Evolutionary conservation across 2,329 filamentous ascomycete genomes (phyloP).

Genomic region (Exophiala sideris): DNA sequence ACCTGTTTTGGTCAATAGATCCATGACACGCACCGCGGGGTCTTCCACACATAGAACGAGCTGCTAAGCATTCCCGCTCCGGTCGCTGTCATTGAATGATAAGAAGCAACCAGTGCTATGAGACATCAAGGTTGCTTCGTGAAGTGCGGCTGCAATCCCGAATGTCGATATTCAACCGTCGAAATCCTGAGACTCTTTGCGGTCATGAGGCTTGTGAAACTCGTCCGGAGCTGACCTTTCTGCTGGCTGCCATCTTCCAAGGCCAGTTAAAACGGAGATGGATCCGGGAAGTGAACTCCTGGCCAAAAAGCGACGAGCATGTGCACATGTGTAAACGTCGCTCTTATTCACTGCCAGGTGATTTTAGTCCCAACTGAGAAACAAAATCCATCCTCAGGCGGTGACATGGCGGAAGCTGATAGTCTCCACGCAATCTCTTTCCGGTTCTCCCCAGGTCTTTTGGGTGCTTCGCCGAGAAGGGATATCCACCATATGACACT

Average conservation of each 20-base stretch:
- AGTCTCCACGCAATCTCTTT: conserved; percentile 13
- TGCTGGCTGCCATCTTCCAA: not conserved
- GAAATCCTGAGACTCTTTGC: not conserved
- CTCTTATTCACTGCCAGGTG: not conserved
- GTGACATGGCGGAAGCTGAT: conserved; percentile 2
- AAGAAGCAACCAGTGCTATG: conserved; percentile 14
- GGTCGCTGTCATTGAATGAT: conserved; percentile 5
- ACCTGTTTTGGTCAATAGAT: conserved; percentile 24
- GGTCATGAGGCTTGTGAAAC: not conserved
- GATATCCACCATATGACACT: conserved; percentile 8
- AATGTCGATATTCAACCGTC: conserved; percentile 13
- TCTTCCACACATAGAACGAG: conserved; percentile 11
- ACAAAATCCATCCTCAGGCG: conserved; percentile 39
- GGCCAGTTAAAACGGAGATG: not conserved
- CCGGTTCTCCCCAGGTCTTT: conserved; percentile 20
- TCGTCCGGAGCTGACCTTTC: not conserved
- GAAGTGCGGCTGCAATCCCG: conserved; percentile 15
- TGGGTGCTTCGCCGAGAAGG: conserved; percentile 6
- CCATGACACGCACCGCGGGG: conserved; percentile 17
- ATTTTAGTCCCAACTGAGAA: conserved; percentile 41
- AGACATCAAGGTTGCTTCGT: conserved; percentile 14
- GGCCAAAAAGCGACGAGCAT: not conserved
- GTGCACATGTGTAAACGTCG: conserved; percentile 3
- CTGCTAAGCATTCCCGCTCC: not conserved
- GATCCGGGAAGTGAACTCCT: not conserved